Conservation (phyloP, 768 basidiomycete genomes). For the Inosperma sp. region DNA sequence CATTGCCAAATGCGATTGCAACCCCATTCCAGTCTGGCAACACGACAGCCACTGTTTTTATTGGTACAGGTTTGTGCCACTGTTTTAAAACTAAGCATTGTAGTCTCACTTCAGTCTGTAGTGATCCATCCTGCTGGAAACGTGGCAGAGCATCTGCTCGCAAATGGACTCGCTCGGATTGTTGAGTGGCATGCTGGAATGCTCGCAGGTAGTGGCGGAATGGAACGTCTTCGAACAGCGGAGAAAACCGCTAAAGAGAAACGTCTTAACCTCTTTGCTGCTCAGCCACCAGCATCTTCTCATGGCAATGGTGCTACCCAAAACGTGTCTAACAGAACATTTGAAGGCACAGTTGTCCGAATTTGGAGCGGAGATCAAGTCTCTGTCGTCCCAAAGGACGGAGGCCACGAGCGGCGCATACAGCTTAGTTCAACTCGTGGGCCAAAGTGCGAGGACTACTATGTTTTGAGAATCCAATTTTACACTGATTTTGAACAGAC, state of each 20-base stretch:
- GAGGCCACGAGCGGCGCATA: conserved; percentile 71
- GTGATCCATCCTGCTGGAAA: conserved; percentile 92
- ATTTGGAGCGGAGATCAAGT: conserved; percentile 93
- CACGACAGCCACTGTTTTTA: conserved; percentile 75
- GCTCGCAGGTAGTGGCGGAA: conserved; percentile 75
- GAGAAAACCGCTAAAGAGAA: conserved; percentile 80
- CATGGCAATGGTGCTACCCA: conserved; percentile 34
- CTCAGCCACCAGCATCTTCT: conserved; percentile 42
- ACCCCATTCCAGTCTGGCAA: conserved; percentile 72
- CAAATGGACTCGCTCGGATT: conserved; percentile 80
- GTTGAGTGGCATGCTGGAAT: conserved; percentile 99
- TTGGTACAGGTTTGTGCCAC: conserved; percentile 62
- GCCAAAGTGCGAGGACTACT: conserved; percentile 52
- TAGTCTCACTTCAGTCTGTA: conserved; percentile 21
- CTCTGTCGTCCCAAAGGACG: conserved; percentile 70
- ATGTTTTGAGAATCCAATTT: not conserved
- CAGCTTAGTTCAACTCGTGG: conserved; percentile 87
- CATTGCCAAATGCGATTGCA: conserved; percentile 71
- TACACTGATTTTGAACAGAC: conserved; percentile 36
- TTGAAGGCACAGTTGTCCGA: conserved; percentile 80
- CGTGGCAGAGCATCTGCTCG: conserved; percentile 85
- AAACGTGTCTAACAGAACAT: conserved; percentile 47
- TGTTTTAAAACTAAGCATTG: not conserved
- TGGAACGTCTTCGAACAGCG: conserved; percentile 83
- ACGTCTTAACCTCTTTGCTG: conserved; percentile 65